Evolutionary conservation across 805 yeast genomes (phyloP), one percentile per base, ranked within the genome.

Genomic region (Schwanniomyces vanrijiae): DNA sequence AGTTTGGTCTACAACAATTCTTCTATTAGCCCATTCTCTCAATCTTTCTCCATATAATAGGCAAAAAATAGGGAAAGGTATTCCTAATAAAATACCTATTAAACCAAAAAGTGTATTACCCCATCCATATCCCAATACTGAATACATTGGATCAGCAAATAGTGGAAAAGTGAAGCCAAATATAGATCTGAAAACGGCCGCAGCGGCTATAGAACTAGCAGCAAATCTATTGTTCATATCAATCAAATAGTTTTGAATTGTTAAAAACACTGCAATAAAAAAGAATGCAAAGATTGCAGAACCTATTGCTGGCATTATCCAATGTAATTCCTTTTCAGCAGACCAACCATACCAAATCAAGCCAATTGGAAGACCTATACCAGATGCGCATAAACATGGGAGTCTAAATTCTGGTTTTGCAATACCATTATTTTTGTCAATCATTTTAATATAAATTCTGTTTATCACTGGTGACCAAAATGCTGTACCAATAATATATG

Each of bases 321-420:
- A 85, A 44, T 73, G 81, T 38, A 81, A 57, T 25, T 76, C 59
- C 26, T 76, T 68, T 55, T 82, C 68, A 1, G 86, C 84, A 28
- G 84, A 76, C 90, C 90, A 85, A 13, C 90, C 90, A 55, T 81
- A 83, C 81, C 88, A 81, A 49, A 85, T 67, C 37, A 84, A 65
- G 0, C 89, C 90, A 11, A 73, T 69, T 0, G 89, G 83, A 51
- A 81, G 73, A 14, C 76, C 56, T 29, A 83, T 51, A 1, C 86
- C 82, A 16, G 78, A 68, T 13, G 69, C 61, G 50, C 80, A 68
- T 35, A 83, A 60, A 44, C 76, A 65, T 11, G 84, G 84, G 25
- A 84, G 59, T 41, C 87, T 66, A 58, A 61, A 82, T 57, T 84
- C 90, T 1, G 89, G 89, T 50, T 78, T 78, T 9, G 80, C 55